Percentiles rank a stretch among this genome's conserved stretches.
phyloP scores from a whole-genome alignment of 1,284 basidiomycete species.

The Ceratobasidium sp. region DNA sequence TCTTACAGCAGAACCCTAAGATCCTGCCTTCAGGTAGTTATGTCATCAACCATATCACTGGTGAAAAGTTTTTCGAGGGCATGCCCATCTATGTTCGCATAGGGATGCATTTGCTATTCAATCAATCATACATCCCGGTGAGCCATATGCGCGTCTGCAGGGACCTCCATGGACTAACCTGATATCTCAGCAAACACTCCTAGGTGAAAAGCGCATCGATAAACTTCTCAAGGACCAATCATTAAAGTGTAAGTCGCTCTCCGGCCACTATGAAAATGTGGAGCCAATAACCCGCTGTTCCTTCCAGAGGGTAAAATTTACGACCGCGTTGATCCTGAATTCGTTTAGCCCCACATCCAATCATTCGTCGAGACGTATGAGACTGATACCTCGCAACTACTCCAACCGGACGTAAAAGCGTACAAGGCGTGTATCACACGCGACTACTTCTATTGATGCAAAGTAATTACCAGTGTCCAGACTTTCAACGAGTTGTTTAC shows the following conservation, averaged over 20 bases:
- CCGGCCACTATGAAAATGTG: not conserved
- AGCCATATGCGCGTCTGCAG: not conserved
- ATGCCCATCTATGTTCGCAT: slow-evolving; percentile 62
- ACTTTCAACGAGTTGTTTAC: slow-evolving; percentile 71
- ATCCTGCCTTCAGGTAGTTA: slow-evolving; percentile 53
- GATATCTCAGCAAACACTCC: slow-evolving; percentile 52
- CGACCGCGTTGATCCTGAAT: slow-evolving; percentile 49
- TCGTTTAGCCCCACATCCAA: slow-evolving; percentile 57
- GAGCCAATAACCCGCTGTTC: not conserved
- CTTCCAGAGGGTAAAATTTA: slow-evolving; percentile 52
- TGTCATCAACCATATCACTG: slow-evolving; percentile 57
- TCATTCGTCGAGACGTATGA: slow-evolving; percentile 64
- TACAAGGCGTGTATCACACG: slow-evolving; percentile 52
- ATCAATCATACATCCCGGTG: slow-evolving; percentile 47
- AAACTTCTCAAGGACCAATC: slow-evolving; percentile 60
- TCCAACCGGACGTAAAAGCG: slow-evolving; percentile 58
- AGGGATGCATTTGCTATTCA: slow-evolving; percentile 62
- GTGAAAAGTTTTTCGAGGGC: slow-evolving; percentile 61
- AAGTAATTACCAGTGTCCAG: slow-evolving; percentile 49
- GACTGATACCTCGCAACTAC: slow-evolving; percentile 60
- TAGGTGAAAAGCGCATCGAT: slow-evolving; percentile 58
- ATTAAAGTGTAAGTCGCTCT: slow-evolving; percentile 57
- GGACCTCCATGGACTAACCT: slow-evolving; percentile 30
- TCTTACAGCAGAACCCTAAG: too few species aligned
- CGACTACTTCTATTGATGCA: not conserved